Base-by-base conservation (phyloP, 2,329 filamentous ascomycete genomes). In the Fusarium sp. region DNA sequence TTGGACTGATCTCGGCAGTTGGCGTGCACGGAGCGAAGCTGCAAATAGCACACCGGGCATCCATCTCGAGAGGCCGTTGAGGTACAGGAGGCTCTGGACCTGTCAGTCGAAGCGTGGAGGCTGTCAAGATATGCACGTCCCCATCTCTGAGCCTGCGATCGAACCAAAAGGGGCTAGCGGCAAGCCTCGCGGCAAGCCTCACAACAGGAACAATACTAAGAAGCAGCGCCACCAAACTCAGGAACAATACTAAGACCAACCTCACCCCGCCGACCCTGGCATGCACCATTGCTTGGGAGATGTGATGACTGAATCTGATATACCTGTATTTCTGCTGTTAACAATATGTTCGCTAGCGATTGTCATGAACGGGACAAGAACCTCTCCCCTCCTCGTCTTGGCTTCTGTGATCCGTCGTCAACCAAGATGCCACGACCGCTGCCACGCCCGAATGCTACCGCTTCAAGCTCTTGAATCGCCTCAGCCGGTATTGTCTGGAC, bases 221-320 rank as follows among this genome's bases (percentile, higher is more conserved):
- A 67, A 56, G 33, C 65, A 54, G 68, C 74, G 79, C 79, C 80
- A 79, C 78, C 70, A 73, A 77, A 72, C 66, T 68, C 63, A 60
- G 74, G 74, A 82, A 82, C 80, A 82, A 82, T 82, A 78, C 73
- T 74, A 82, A 77, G 63, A 63, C 66, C 75, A 77, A 56, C 65
- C 47, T 54, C 74, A 69, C 47, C 69, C 70, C 25, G 25, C 68
- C 58, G 29, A 36, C 40, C 33, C 58, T 75, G 47, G 57, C 69
- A 70, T 74, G 25, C 42, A 25, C 42, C 42, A 47, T 47, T 47
- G 68, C 59, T 72, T 71, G 56, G 45, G 65, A 60, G 45, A 65
- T 70, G 71, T 71, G 73, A 78, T 65, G 65, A 22, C 64, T 77
- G 64, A 70, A 71, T 70, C 57, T 71, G 63, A 72, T 65, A 71